Evolutionary conservation across 2,329 filamentous ascomycete species (phyloP).

Genomic region (Madurella mycetomatis): DNA sequence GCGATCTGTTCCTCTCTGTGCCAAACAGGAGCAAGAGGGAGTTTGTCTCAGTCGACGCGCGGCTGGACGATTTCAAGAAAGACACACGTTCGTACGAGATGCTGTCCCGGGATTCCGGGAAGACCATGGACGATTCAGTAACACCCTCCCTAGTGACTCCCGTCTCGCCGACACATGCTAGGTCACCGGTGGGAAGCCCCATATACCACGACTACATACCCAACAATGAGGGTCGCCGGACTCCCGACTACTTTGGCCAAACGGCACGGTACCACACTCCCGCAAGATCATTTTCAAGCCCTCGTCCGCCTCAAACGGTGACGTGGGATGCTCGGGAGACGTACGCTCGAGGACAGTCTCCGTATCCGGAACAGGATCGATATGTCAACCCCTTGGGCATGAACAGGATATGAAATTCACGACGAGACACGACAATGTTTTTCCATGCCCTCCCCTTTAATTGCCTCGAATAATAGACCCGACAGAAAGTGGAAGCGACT

Average conservation of each 20-base stretch:
- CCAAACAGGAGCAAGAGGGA: constrained; percentile 60
- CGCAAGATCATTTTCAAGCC: constrained; percentile 52
- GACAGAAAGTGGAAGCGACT: not conserved
- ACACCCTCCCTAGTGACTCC: constrained; percentile 41
- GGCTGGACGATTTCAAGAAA: constrained; percentile 52
- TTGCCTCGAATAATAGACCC: not conserved
- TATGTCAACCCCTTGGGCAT: constrained; percentile 53
- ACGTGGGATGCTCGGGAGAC: constrained; percentile 42
- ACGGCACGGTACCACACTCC: constrained; percentile 53
- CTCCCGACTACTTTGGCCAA: constrained; percentile 53
- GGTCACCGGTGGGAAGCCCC: constrained; percentile 25
- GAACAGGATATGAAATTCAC: constrained; percentile 46
- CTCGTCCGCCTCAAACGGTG: constrained; percentile 42
- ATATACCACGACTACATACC: constrained; percentile 18
- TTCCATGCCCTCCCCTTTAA: too few relatives aligned
- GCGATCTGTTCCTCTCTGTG: constrained; percentile 53
- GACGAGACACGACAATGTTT: constrained; percentile 1
- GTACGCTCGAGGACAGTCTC: constrained; percentile 38
- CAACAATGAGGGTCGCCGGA: constrained; percentile 38
- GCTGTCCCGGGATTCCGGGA: constrained; percentile 58
- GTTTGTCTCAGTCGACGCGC: constrained; percentile 84
- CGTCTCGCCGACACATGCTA: constrained; percentile 26
- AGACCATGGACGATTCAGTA: constrained; percentile 43
- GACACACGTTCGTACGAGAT: constrained; percentile 74
- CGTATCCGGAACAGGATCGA: constrained; percentile 27